Conservation (phyloP, 2,329 filamentous ascomycete genomes). For the Colletotrichum shisoi region DNA sequence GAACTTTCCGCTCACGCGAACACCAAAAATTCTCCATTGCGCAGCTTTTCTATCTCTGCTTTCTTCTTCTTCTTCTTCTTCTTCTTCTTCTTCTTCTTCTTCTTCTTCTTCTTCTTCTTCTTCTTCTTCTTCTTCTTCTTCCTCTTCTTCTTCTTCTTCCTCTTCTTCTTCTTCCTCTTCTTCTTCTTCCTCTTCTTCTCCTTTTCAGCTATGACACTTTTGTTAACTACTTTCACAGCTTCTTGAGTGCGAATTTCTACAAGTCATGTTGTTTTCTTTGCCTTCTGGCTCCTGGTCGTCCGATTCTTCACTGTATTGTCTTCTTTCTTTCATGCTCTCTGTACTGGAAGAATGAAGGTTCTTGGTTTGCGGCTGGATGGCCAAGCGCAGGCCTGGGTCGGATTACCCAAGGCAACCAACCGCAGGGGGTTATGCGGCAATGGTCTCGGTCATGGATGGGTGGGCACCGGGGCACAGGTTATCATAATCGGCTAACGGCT, state of each 20-base stretch:
- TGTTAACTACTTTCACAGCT: slow-evolving; percentile 38
- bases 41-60: slow-evolving; percentile 10
- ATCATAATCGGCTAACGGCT: slow-evolving; percentile 11
- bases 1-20: slow-evolving; percentile 48
- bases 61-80: slow-evolving; percentile 17
- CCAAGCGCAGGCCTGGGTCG: slow-evolving; percentile 1
- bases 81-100: no score
- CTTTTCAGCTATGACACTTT: slow-evolving; percentile 12
- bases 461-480: neutral
- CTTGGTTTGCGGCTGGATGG: slow-evolving; percentile 10
- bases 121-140: no score
- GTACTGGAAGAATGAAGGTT: slow-evolving; percentile 15
- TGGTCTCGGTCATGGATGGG: neutral
- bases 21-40: slow-evolving; percentile 36
- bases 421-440: neutral
- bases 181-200: neutral
- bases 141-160: no score
- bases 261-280: neutral
- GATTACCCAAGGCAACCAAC: neutral
- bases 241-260: slow-evolving; percentile 17
- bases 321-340: slow-evolving; percentile 21
- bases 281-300: neutral
- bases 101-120: no score
- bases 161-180: slow-evolving; percentile 37
- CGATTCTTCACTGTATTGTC: slow-evolving; percentile 25